These are phyloP conservation scores for Cercis canadensis DNA, from an alignment of 306 rosid genomes.

Conservation along the genomic window DNA sequence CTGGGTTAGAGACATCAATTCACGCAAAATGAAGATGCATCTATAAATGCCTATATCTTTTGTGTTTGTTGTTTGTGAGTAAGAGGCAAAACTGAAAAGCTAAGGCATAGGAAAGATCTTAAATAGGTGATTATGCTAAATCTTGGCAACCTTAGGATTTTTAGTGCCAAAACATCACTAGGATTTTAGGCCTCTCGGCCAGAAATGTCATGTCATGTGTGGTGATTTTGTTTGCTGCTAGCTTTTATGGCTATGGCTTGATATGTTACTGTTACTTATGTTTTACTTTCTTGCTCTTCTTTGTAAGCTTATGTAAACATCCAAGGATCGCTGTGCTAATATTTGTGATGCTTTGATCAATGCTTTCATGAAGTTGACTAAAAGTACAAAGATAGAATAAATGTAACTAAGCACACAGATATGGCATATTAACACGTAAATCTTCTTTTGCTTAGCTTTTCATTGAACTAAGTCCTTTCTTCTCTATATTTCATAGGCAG, in stretches of 20 bases:
- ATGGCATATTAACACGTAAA: background rate
- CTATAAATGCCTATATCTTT: background rate
- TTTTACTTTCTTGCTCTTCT: slow-evolving; percentile 9
- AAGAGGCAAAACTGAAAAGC: background rate
- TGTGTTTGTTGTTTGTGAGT: background rate
- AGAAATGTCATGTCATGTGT: background rate
- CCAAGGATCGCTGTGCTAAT: slow-evolving; percentile 12
- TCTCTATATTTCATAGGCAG: slow-evolving; percentile 58
- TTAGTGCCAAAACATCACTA: background rate
- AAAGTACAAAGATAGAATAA: slow-evolving; percentile 8
- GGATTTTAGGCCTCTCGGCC: background rate
- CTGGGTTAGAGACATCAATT: background rate
- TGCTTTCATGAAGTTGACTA: slow-evolving; percentile 32
- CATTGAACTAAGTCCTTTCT: slow-evolving; percentile 1
- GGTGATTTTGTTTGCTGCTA: background rate
- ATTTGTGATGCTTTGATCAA: slow-evolving; percentile 28
- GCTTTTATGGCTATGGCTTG: slow-evolving; percentile 2
- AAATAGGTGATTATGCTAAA: no score
- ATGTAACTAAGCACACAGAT: background rate
- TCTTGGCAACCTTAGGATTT: no score
- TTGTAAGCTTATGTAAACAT: background rate
- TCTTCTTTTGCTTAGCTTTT: slow-evolving; percentile 7
- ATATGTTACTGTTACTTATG: background rate
- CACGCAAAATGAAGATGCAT: background rate
- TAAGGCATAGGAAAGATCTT: background rate